Evolutionary conservation across 164 flowering plant genomes (phyloP), one percentile per base, ranked within the genome.

Genomic region (Vitis labrusca): DNA sequence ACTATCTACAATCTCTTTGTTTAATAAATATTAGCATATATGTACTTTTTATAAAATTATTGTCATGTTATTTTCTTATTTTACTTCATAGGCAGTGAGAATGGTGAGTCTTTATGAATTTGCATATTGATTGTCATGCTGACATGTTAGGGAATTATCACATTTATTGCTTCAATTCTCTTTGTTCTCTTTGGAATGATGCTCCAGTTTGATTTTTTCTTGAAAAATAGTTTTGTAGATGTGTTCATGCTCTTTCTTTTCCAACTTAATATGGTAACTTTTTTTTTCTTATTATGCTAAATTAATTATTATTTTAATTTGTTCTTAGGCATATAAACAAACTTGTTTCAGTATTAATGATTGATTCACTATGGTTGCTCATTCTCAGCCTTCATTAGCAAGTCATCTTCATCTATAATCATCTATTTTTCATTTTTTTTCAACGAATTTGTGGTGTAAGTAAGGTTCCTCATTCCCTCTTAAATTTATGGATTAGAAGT

Each of bases 151-250:
- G 87, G 88, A 64, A 72, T 85, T 8, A 56, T 88, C 44, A 66
- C 90, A 11, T 71, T 88, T 60, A 58, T 93, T 54, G 87, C 99
- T 17, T 84, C 98, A 2, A 84, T 93, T 64, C 74, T 87, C 71
- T 82, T 83, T 8, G 86, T 92, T 75, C 90, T 93, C 29, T 91
- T 92, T 70, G 97, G 99, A 56, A 92, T 93, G 98, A 86, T 92
- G 86, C 92, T 93, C 74, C 95, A 84, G 79, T 93, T 96, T 68
- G 84, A 87, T 67, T 92, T 96, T 75, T 96, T 96, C 91, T 77
- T 92, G 78, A 78, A 91, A 66, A 96, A 96, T 81, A 88, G 77
- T 68, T 93, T 96, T 76, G 81, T 71, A 10, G 83, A 93, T 61
- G 78, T 93, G 48, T 91, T 89, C 80, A 19, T 91, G 27, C 92